A percentile compares a stretch with the other conserved stretches of the same genome.
These are phyloP conservation scores for Ceratobasidium sp. DNA, from an alignment of 1,284 basidiomycete species.

Conservation along the genomic window DNA sequence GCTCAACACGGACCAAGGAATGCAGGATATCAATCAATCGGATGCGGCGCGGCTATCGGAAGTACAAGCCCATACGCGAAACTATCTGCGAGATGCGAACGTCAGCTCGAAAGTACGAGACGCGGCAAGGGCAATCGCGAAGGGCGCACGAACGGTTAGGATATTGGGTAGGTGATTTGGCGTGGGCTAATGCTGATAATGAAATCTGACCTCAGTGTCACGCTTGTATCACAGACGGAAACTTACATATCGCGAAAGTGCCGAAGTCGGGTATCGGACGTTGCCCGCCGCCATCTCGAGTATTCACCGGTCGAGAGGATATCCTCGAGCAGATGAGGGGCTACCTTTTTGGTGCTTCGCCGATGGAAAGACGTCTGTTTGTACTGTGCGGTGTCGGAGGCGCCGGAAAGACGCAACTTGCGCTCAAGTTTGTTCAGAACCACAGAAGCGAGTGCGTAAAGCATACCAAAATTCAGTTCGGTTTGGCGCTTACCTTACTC, in stretches of 20 bases:
- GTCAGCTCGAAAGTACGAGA: too few species aligned
- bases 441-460: background rate
- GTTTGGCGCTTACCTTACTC: background rate
- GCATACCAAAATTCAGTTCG: too few species aligned
- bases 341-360: background rate
- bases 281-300: constrained; percentile 11
- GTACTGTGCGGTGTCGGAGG: constrained; percentile 30
- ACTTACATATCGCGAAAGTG: too few species aligned
- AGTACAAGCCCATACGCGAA: background rate
- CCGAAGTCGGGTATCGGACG: too few species aligned
- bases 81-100: too few species aligned
- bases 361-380: background rate
- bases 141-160: too few species aligned
- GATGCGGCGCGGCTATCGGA: background rate
- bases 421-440: constrained; percentile 17
- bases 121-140: too few species aligned
- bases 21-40: background rate
- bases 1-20: constrained; percentile 18
- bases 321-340: background rate
- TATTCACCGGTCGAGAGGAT: constrained; percentile 12
- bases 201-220: too few species aligned
- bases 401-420: constrained; percentile 10
- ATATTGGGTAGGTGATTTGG: too few species aligned
- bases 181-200: too few species aligned
- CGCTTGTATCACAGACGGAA: too few species aligned